Base-by-base conservation (phyloP, 106 monocot genomes). In the Dioscorea alata region DNA sequence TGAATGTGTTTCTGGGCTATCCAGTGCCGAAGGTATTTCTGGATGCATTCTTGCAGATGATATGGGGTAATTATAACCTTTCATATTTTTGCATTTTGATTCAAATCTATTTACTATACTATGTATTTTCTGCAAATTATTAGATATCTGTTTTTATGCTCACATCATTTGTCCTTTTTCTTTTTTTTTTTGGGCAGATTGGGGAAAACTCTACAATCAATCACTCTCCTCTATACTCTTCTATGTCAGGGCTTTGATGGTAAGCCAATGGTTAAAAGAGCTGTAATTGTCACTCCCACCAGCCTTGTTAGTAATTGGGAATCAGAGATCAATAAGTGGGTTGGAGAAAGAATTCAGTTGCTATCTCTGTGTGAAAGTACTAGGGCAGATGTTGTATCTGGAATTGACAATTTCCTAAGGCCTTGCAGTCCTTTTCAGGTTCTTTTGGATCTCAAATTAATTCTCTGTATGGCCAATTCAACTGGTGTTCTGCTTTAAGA, bases 221-320 rank as follows among this genome's bases (percentile, higher is more conserved):
- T 99, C 69, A 81, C 97, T 32, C 76, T 92, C 32, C 85, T 99
- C 9, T 90, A 99, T 57, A 99, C 97, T 59, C 92, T 99, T 75
- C 82, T 99, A 59, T 33, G 67, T 31, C 97, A 99, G 65, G 97
- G 97, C 21, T 99, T 99, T 85, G 87, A 99, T 75, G 92, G 90
- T 13, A 89, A 85, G 34, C 92, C 97, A 48, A 92, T 92, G 78
- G 92, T 99, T 54, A 92, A 78, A 35, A 82, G 83, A 63, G 80
- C 87, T 66, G 58, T 99, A 35, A 83, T 99, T 77, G 92, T 99
- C 32, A 99, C 97, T 57, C 97, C 97, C 28, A 99, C 97, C 68
- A 99, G 97, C 56, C 87, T 99, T 83, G 97, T 99, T 70, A 92
- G 92, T 68, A 99, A 99, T 67, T 99, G 97, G 97, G 97, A 99